A percentile compares a stretch with the other conserved stretches of the same genome.
These are phyloP conservation scores for Trichoderma koningii DNA, from an alignment of 2,329 filamentous ascomycete genomes.

Conservation along the genomic window DNA sequence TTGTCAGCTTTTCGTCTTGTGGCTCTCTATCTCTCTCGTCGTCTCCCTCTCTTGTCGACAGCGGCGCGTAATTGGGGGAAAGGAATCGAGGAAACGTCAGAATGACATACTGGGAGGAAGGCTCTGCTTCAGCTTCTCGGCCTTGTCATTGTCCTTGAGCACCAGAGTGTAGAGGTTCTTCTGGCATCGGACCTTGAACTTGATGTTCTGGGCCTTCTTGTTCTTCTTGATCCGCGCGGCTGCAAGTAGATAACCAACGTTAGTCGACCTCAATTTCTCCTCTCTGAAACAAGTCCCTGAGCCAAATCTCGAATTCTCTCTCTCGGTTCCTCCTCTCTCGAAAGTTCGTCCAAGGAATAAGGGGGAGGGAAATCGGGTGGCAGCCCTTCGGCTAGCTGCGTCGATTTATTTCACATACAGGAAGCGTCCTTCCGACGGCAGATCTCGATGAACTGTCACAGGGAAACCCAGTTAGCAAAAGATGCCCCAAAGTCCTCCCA, in stretches of 20 bases:
- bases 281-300: too few relatives aligned
- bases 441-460: constrained; percentile 96
- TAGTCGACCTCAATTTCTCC: constrained; percentile 36
- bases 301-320: background rate
- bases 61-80: background rate
- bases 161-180: constrained; percentile 96
- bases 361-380: background rate
- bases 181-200: constrained; percentile 99
- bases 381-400: constrained; percentile 22
- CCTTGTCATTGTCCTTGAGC: constrained; percentile 98
- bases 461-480: constrained; percentile 33
- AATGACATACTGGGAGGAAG: constrained; percentile 84
- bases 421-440: constrained; percentile 99
- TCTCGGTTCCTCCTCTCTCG: background rate
- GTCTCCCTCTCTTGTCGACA: background rate
- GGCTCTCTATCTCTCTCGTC: too few relatives aligned
- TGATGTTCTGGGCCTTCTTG: constrained; percentile 87
- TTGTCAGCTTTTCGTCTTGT: constrained; percentile 7
- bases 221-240: constrained; percentile 96
- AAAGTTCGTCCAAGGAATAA: background rate
- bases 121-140: constrained; percentile 99
- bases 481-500: too few relatives aligned
- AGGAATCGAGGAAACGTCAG: constrained; percentile 3
- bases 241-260: constrained; percentile 41
- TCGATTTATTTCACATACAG: constrained; percentile 66